phyloP scores from a whole-genome alignment of 768 basidiomycete genomes.

The Rhodotorula diobovata region DNA sequence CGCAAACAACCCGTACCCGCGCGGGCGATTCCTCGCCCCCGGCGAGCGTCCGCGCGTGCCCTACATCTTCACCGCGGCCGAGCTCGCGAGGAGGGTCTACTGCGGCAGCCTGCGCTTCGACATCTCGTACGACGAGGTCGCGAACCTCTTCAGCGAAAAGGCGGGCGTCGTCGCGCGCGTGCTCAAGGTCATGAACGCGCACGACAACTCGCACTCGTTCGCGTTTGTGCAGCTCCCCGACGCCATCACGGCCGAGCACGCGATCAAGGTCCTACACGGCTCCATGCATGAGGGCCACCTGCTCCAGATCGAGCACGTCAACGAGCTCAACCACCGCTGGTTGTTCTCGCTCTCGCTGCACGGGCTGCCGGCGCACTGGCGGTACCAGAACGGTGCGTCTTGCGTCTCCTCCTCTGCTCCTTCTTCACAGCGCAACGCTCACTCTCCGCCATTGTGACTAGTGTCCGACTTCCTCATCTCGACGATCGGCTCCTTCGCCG shows the following conservation, averaged over 20 bases:
- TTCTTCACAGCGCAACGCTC: too few relatives aligned
- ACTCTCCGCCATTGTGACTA: neutral
- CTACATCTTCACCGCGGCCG: slow-evolving; percentile 24
- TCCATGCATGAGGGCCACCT: slow-evolving; percentile 19
- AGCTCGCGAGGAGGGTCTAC: slow-evolving; percentile 27
- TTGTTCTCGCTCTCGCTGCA: slow-evolving; percentile 25
- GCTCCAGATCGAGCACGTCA: slow-evolving; percentile 30
- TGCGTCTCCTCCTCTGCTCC: too few relatives aligned
- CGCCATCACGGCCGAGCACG: slow-evolving; percentile 17
- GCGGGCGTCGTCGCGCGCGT: slow-evolving; percentile 26
- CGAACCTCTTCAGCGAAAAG: slow-evolving; percentile 10
- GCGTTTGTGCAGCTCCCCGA: slow-evolving; percentile 30
- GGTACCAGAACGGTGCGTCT: slow-evolving; percentile 17
- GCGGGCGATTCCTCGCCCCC: slow-evolving; percentile 6
- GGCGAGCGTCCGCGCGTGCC: slow-evolving; percentile 6
- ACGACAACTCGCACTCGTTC: slow-evolving; percentile 14
- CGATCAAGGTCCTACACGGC: slow-evolving; percentile 16
- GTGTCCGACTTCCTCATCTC: slow-evolving; percentile 32
- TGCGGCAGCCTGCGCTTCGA: slow-evolving; percentile 14
- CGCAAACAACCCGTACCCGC: neutral
- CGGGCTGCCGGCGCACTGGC: slow-evolving; percentile 9
- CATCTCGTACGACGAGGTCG: slow-evolving; percentile 20
- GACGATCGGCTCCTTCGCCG: slow-evolving; percentile 31
- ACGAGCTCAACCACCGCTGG: slow-evolving; percentile 25
- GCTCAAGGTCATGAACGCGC: slow-evolving; percentile 17